Conservation (phyloP, 129 eudicot species). For the Flaveria linearis region DNA sequence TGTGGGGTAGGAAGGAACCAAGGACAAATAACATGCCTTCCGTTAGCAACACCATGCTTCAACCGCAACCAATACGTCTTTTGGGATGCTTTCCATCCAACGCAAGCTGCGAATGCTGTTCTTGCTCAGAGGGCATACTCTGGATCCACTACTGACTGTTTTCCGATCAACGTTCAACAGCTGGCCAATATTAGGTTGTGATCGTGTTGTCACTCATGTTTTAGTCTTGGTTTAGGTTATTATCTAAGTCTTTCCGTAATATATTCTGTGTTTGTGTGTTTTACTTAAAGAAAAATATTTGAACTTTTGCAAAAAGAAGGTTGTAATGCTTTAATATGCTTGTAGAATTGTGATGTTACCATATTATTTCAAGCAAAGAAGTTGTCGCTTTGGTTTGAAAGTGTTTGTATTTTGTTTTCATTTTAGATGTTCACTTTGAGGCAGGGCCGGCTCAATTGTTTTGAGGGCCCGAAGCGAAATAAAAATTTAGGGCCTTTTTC, state of each 20-base stretch:
- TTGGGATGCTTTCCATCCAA: constrained; percentile 96
- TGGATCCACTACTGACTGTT: constrained; percentile 60
- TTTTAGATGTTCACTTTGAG: too few species aligned
- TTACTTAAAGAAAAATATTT: too few species aligned
- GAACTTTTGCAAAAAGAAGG: background rate
- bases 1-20: constrained; percentile 82
- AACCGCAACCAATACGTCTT: constrained; percentile 67
- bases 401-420: too few species aligned
- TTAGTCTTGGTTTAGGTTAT: constrained; percentile 7
- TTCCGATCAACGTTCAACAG: constrained; percentile 73
- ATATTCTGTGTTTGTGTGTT: background rate
- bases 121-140: constrained; percentile 76
- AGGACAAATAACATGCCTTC: constrained; percentile 81
- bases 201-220: constrained; percentile 12
- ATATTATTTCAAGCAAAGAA: background rate
- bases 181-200: constrained; percentile 57
- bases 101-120: constrained; percentile 72
- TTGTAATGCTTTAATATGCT: background rate
- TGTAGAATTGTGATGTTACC: constrained; percentile 11
- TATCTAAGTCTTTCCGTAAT: background rate
- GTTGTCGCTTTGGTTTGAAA: background rate
- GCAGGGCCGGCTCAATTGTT: too few species aligned
- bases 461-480: too few species aligned
- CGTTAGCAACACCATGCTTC: constrained; percentile 54
- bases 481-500: too few species aligned